Conservation (phyloP, 768 basidiomycete genomes). For the Chalciporus pseudorubinellus region DNA sequence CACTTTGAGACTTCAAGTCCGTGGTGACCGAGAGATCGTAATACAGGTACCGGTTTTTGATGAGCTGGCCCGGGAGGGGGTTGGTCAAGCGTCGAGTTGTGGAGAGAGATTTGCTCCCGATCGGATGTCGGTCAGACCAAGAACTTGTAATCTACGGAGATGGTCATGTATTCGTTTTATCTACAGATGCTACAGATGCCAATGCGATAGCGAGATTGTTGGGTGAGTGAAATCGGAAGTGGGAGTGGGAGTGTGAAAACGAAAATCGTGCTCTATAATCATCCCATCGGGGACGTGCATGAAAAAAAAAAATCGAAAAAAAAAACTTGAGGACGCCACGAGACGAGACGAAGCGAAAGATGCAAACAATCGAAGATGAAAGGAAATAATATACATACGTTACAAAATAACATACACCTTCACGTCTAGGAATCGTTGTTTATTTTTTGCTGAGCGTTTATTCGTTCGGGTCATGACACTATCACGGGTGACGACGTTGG, state of each 20-base stretch:
- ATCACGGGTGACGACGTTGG: neutral
- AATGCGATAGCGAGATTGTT: conserved; percentile 1
- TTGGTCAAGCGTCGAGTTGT: too few relatives aligned
- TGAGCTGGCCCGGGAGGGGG: too few relatives aligned
- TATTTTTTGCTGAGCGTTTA: conserved; percentile 1
- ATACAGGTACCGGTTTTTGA: too few relatives aligned
- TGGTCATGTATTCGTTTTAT: conserved; percentile 15
- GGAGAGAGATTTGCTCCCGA: too few relatives aligned
- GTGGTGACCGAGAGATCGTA: too few relatives aligned
- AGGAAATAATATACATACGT: conserved; percentile 29
- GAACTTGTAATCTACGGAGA: too few relatives aligned
- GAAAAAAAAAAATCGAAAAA: conserved; percentile 8
- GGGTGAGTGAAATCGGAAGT: neutral
- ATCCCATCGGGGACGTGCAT: neutral
- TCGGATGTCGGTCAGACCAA: too few relatives aligned
- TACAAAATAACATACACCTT: conserved; percentile 32
- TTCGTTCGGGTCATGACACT: conserved; percentile 12
- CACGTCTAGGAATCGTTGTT: neutral
- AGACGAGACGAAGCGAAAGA: neutral
- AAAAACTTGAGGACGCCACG: too few relatives aligned
- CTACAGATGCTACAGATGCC: conserved; percentile 17
- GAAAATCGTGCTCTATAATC: neutral
- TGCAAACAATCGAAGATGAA: neutral
- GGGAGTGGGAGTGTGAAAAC: too few relatives aligned
- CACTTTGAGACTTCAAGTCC: too few relatives aligned